Base-by-base conservation (phyloP, 2,329 filamentous ascomycete species). In the Capronia americana region DNA sequence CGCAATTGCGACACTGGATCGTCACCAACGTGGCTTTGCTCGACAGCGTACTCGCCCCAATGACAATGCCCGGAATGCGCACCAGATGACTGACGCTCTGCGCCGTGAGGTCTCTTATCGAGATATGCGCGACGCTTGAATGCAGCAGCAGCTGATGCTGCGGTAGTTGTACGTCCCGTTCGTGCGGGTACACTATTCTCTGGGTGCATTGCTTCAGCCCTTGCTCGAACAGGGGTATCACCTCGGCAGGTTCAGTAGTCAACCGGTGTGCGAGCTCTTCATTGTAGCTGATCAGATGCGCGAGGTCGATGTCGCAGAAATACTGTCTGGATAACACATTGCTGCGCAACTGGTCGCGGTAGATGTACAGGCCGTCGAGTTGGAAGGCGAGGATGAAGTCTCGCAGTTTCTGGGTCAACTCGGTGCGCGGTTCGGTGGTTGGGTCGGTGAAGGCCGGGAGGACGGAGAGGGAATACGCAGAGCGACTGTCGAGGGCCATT, bases 141-240 rank as follows among this genome's bases (percentile, higher is more conserved):
- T 98, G 93, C 57, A 99, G 88, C 64, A 99, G 90, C 32, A 99
- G 88, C 79, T 99, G 95, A 78, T 98, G 94, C 73, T 96, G 89
- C 3, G 94, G 95, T 62, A 98, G 86, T 53, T 89, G 84, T 76
- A 91, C 85, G 60, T 81, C 82, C 73, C 82, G 84, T 69, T 88
- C 84, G 4, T 88, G 89, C 41, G 95, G 93, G 77, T 93, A 97
- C 68, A 99, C 90, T 75, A 99, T 97, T 73, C 92, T 88, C 74
- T 95, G 92, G 30, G 94, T 97, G 80, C 94, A 98, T 79, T 90
- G 91, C 78, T 92, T 93, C 58, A 99, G 83, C 2, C 94, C 96
- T 23, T 85, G 84, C 81, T 99, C 95, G 74, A 99, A 99, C 61
- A 98, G 82, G 67, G 95, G 94, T 66, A 99, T 95, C 63, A 97